These are phyloP conservation scores for Stropharia rugosoannulata DNA, from an alignment of 768 basidiomycete genomes.

Conservation along the genomic window DNA sequence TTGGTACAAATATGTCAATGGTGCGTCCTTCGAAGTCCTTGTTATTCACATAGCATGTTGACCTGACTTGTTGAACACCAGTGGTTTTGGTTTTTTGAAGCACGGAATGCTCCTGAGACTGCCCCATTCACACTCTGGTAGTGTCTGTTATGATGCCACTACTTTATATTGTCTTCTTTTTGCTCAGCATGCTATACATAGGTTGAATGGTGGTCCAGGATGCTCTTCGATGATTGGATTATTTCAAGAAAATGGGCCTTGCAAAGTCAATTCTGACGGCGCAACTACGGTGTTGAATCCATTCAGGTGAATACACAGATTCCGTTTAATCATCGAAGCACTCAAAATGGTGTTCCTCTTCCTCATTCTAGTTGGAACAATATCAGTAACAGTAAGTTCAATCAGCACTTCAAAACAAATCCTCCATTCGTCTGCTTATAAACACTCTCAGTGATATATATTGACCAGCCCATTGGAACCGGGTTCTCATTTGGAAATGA, in stretches of 20 bases:
- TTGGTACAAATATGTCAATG: conserved; percentile 59
- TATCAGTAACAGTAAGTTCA: conserved; percentile 55
- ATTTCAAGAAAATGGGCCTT: conserved; percentile 73
- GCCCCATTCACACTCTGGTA: conserved; percentile 70
- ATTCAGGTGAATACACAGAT: conserved; percentile 41
- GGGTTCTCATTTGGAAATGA: conserved; percentile 64
- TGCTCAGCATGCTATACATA: conserved; percentile 9
- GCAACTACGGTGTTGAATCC: conserved; percentile 56
- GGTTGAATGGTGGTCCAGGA: conserved; percentile 62
- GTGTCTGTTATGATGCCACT: neutral
- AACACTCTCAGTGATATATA: conserved; percentile 54
- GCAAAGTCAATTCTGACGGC: conserved; percentile 54
- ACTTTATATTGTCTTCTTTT: neutral
- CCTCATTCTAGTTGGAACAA: conserved; percentile 57
- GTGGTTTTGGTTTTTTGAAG: conserved; percentile 80
- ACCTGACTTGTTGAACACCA: conserved; percentile 18
- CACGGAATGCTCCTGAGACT: conserved; percentile 54
- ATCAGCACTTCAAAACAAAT: neutral
- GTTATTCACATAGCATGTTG: too few relatives aligned
- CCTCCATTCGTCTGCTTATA: neutral
- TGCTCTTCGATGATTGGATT: conserved; percentile 66
- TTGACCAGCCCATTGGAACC: conserved; percentile 67
- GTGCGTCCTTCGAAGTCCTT: conserved; percentile 22
- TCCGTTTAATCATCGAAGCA: neutral
- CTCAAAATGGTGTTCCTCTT: neutral